Conservation (phyloP, 2,329 filamentous ascomycete genomes). For the Botrytis sinoallii region DNA sequence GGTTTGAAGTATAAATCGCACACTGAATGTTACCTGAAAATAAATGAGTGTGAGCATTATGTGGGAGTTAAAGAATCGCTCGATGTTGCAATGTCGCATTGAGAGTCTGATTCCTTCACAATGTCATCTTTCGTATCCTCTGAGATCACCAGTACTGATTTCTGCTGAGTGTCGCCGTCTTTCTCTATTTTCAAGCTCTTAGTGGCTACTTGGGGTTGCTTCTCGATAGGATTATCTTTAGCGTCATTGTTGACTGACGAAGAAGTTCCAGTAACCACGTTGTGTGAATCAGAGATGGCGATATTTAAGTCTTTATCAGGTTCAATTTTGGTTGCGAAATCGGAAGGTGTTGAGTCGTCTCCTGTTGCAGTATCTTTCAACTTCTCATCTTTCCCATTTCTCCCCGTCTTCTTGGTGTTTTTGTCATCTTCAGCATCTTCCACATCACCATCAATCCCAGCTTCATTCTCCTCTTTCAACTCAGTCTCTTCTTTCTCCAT, state of each 20-base stretch:
- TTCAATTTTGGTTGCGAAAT: neutral
- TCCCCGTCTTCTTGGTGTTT: slow-evolving; percentile 23
- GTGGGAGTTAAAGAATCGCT: neutral
- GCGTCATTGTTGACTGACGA: neutral
- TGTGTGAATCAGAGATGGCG: neutral
- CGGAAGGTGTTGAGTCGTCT: neutral
- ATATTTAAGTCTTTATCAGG: neutral
- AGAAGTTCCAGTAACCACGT: neutral
- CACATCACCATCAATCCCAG: slow-evolving; percentile 27
- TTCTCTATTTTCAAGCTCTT: neutral
- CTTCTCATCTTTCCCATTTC: neutral
- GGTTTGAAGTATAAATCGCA: neutral
- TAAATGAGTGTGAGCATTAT: neutral
- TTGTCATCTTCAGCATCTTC: slow-evolving; percentile 29
- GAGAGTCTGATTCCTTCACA: neutral
- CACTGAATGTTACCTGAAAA: too few relatives aligned
- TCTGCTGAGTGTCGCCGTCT: neutral
- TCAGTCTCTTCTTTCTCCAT: slow-evolving; percentile 6
- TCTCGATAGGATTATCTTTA: neutral
- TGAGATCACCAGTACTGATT: neutral
- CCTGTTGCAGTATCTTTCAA: neutral
- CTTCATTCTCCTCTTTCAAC: slow-evolving; percentile 16
- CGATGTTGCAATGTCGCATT: neutral
- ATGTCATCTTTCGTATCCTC: neutral
- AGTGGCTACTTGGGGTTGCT: neutral